Conservation (phyloP, 352 stramenopile species). For the Globisporangium irregulare region DNA sequence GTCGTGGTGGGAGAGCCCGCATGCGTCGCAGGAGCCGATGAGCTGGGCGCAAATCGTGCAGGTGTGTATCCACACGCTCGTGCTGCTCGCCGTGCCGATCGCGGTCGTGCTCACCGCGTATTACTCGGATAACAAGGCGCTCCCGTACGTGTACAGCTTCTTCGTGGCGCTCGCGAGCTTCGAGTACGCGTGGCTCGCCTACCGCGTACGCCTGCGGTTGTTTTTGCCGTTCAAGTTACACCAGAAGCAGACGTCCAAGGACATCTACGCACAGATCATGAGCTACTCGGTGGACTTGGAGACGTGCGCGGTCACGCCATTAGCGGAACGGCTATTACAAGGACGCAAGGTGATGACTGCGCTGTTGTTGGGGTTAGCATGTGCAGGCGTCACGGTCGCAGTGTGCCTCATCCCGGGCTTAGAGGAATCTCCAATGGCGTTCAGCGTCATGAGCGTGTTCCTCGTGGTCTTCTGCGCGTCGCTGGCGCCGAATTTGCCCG, state of each 20-base stretch:
- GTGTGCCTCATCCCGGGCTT: conserved; percentile 1
- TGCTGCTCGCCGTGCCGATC: conserved; percentile 31
- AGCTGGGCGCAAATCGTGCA: conserved; percentile 28
- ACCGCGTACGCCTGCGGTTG: conserved; percentile 46
- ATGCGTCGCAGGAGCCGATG: conserved; percentile 15
- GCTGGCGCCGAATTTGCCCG: conserved; percentile 43
- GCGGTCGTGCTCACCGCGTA: conserved; percentile 33
- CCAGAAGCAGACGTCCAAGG: conserved; percentile 62
- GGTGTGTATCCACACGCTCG: conserved; percentile 29
- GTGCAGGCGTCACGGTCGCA: conserved; percentile 4
- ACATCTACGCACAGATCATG: conserved; percentile 73
- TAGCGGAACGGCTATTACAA: conserved; percentile 38
- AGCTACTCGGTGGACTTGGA: conserved; percentile 56
- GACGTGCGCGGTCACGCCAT: conserved; percentile 46
- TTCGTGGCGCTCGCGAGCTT: conserved; percentile 42
- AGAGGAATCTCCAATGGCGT: conserved; percentile 18
- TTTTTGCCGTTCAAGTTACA: conserved; percentile 68
- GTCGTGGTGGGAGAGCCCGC: conserved; percentile 37
- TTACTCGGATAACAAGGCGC: conserved; percentile 31
- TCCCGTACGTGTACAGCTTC: conserved; percentile 51
- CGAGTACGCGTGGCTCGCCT: conserved; percentile 63
- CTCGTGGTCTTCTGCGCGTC: conserved; percentile 32
- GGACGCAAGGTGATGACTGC: conserved; percentile 27
- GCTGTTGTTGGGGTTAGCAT: conserved; percentile 22
- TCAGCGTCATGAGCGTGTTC: conserved; percentile 37